Conservation (phyloP, 805 yeast genomes). For the Ogataea paraovalis region DNA sequence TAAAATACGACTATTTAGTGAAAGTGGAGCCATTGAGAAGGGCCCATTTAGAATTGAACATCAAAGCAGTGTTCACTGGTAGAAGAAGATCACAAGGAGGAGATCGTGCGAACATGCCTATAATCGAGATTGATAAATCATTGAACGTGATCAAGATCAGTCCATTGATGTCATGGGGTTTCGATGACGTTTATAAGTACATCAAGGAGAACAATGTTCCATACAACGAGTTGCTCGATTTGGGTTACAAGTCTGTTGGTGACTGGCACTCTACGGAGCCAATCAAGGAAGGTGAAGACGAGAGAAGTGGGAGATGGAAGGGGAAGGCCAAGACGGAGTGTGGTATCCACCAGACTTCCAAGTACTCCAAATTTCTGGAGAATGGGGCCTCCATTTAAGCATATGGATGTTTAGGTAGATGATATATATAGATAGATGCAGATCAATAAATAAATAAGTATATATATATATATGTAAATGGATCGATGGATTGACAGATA, state of each 20-base stretch:
- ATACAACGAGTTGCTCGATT: constrained; percentile 75
- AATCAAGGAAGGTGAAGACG: constrained; percentile 88
- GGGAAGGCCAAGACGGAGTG: constrained; percentile 91
- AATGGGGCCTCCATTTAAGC: constrained; percentile 9
- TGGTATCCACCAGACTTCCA: constrained; percentile 83
- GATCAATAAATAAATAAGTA: background rate
- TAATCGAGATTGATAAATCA: constrained; percentile 69
- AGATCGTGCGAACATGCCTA: constrained; percentile 63
- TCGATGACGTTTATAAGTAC: constrained; percentile 65
- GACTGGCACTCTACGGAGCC: constrained; percentile 95
- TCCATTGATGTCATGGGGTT: constrained; percentile 83
- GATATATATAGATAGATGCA: no score
- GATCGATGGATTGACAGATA: no score
- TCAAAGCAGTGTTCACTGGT: constrained; percentile 89
- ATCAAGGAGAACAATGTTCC: constrained; percentile 73
- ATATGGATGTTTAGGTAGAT: background rate
- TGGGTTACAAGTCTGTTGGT: constrained; percentile 88
- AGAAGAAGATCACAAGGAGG: constrained; percentile 90
- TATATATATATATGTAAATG: background rate
- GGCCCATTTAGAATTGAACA: constrained; percentile 68
- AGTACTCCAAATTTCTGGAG: constrained; percentile 60
- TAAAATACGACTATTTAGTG: constrained; percentile 75
- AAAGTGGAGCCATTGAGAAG: constrained; percentile 92
- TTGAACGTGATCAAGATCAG: constrained; percentile 79
- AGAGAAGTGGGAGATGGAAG: constrained; percentile 96